Evolutionary conservation across 352 stramenopile species (phyloP).

Genomic region (Globisporangium canariense): DNA sequence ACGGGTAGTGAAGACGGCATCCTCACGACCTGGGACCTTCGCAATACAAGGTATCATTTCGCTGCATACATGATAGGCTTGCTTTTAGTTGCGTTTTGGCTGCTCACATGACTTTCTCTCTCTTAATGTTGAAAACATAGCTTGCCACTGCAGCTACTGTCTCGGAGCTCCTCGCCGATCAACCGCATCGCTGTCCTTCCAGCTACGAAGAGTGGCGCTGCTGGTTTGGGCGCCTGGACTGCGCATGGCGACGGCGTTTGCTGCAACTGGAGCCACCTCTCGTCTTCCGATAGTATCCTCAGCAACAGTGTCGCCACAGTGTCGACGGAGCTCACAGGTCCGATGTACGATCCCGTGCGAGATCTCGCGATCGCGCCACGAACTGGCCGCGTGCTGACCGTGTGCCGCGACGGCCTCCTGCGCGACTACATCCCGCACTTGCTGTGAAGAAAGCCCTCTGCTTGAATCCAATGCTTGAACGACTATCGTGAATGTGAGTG

Average conservation of each 20-base stretch:
- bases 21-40: constrained; percentile 59
- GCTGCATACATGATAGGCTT: neutral
- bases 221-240: constrained; percentile 35
- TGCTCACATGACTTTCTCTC: neutral
- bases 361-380: constrained; percentile 31
- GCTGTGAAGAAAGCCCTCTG: neutral
- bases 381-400: constrained; percentile 49
- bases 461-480: neutral
- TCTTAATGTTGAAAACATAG: constrained; percentile 19
- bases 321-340: constrained; percentile 51
- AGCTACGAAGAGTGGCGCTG: neutral
- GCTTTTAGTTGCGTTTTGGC: neutral
- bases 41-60: constrained; percentile 35
- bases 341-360: constrained; percentile 65
- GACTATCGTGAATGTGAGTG: neutral
- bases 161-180: constrained; percentile 51
- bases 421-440: constrained; percentile 64
- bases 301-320: constrained; percentile 9
- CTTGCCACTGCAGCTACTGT: constrained; percentile 40
- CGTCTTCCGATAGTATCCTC: neutral
- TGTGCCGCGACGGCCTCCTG: constrained; percentile 58
- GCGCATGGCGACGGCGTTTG: constrained; percentile 55
- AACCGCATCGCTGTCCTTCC: constrained; percentile 28
- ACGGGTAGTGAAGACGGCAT: constrained; percentile 66
- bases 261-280: constrained; percentile 46